Base-by-base conservation (phyloP, 495 filamentous ascomycete species). In the Opeltia flavorubescens region DNA sequence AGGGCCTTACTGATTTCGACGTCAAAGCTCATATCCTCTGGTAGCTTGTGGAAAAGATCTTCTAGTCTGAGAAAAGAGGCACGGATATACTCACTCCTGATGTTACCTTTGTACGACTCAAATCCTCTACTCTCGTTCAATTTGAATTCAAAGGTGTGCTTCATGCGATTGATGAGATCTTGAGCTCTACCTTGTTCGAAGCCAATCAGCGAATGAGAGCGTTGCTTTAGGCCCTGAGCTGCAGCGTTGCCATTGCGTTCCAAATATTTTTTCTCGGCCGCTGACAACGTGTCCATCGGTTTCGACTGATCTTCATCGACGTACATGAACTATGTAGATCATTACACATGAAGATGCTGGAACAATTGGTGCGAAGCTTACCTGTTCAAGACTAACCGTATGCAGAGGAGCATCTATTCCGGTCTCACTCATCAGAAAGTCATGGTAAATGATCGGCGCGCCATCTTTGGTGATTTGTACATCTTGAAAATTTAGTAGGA, bases 181-280 rank as follows among this genome's bases (percentile, higher is more conserved):
- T 42, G 8, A 9, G 49, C 45, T 15, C 46, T 48, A 5, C 21
- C 26, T 8, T 50, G 40, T 12, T 51, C 42, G 18, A 21, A 28
- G 2, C 5, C 39, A 11, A 48, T 50, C 15, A 58, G 42, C 24
- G 56, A 53, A 26, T 35, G 34, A 12, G 54, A 53, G 26, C 50
- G 50, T 21, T 38, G 40, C 47, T 36, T 51, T 5, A 6, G 8
- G 0, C 34, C 34, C 2, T 6, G n/a, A 5, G 20, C 20, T 18
- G 12, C 2, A 18, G 34, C 15, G 24, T 45, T 36, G 21, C 50
- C 61, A 12, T 54, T 58, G 77, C 72, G 47, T 68, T 67, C 64
- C 86, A 84, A 54, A 84, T 78, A 53, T 85, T 79, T 61, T 84
- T 75, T 17, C 84, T 47, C 31, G 3, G 44, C 65, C 1, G 81